Conservation (phyloP, 1,139 yeast species). For the Taphrina flavorubra region DNA sequence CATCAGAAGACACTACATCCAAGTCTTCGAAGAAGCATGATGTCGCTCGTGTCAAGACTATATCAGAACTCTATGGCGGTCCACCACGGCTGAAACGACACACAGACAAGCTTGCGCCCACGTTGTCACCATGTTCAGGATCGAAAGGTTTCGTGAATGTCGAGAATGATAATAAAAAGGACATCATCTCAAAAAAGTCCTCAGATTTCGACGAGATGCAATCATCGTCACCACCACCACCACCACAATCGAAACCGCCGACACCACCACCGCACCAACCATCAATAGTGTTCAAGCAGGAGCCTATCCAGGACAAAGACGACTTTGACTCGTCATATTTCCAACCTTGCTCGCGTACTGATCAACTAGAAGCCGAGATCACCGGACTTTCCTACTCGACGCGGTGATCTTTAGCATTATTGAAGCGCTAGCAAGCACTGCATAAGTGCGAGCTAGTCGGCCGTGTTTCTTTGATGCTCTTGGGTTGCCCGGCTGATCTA, state of each 20-base stretch:
- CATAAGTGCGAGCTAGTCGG: too few relatives aligned
- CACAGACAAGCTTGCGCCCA: background rate
- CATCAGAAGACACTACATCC: background rate
- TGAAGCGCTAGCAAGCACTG: too few relatives aligned
- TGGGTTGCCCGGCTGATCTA: too few relatives aligned
- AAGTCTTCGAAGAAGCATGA: slow-evolving; percentile 4
- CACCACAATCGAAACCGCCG: background rate
- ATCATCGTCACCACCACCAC: background rate
- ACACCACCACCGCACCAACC: background rate
- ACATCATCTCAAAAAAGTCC: background rate
- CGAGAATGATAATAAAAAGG: background rate
- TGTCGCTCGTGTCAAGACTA: background rate
- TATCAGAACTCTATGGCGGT: slow-evolving; percentile 16
- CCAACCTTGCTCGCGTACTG: slow-evolving; percentile 12
- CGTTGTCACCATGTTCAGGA: background rate
- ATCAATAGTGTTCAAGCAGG: slow-evolving; percentile 8
- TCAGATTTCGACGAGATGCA: background rate
- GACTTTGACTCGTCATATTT: background rate
- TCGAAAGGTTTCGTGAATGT: background rate
- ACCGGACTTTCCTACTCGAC: slow-evolving; percentile 1
- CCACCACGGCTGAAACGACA: background rate
- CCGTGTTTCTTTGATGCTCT: too few relatives aligned
- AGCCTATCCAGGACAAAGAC: background rate
- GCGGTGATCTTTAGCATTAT: background rate
- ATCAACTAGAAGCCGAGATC: slow-evolving; percentile 10